phyloP scores from a whole-genome alignment of 2,329 filamentous ascomycete species.

The Boeremia lycopersici region DNA sequence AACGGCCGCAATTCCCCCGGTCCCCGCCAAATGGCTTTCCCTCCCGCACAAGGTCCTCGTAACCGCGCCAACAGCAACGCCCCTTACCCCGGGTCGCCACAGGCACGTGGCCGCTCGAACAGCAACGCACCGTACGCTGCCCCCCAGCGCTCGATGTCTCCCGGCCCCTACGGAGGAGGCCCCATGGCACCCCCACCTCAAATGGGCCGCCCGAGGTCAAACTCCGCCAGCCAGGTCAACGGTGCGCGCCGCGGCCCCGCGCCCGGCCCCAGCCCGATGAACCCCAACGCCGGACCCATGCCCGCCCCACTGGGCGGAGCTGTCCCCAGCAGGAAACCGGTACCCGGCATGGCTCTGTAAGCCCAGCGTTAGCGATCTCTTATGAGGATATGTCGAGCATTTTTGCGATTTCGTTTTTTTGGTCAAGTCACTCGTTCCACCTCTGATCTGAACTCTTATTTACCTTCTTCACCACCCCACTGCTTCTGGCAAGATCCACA shows the following conservation, averaged over 20 bases:
- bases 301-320: conserved; percentile 14
- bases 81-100: conserved; percentile 32
- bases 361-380: conserved; percentile 13
- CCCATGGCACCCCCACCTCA: conserved; percentile 40
- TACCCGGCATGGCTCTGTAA: conserved; percentile 55
- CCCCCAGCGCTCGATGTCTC: conserved; percentile 47
- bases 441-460: conserved; percentile 17
- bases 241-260: conserved; percentile 38
- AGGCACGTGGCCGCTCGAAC: conserved; percentile 39
- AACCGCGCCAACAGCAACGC: conserved; percentile 48
- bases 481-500: conserved; percentile 4
- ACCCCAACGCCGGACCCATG: conserved; percentile 5
- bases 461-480: conserved; percentile 14
- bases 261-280: conserved; percentile 47
- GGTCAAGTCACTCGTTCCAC: conserved; percentile 10
- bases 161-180: conserved; percentile 47
- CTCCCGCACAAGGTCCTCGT: conserved; percentile 32
- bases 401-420: conserved; percentile 19
- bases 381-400: conserved; percentile 30
- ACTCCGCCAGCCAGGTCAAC: conserved; percentile 43
- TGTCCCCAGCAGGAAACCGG: conserved; percentile 53
- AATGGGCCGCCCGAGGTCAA: conserved; percentile 45
- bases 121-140: conserved; percentile 47
- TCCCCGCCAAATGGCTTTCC: conserved; percentile 40
- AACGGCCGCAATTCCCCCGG: conserved; percentile 41